phyloP scores from a whole-genome alignment of 768 basidiomycete species.

The Pisolithus microcarpus region DNA sequence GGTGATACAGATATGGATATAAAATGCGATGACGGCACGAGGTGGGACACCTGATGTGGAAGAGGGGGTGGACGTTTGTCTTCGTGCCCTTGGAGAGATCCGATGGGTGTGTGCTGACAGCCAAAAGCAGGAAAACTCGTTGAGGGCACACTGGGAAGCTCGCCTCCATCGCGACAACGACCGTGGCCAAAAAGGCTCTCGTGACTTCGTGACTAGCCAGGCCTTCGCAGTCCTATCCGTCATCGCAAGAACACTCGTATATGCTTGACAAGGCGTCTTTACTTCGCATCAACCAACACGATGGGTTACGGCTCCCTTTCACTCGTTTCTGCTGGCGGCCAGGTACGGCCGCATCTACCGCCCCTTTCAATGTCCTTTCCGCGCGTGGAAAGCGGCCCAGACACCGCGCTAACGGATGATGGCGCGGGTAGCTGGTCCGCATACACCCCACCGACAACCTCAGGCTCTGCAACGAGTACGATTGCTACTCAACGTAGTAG shows the following conservation, averaged over 20 bases:
- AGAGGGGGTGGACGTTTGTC: constrained; percentile 41
- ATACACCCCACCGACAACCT: constrained; percentile 58
- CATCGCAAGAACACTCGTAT: constrained; percentile 21
- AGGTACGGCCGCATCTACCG: constrained; percentile 42
- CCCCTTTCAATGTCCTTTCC: constrained; percentile 34
- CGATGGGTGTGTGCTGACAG: constrained; percentile 75
- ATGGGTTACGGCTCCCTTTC: constrained; percentile 19
- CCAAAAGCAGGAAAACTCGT: constrained; percentile 60
- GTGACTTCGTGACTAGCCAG: constrained; percentile 6
- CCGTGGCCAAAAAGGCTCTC: constrained; percentile 18
- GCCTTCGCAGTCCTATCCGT: constrained; percentile 17
- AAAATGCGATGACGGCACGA: constrained; percentile 9
- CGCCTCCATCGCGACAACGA: constrained; percentile 27
- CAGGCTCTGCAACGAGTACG: constrained; percentile 39
- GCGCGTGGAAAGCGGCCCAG: constrained; percentile 48
- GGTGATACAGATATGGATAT: constrained; percentile 38
- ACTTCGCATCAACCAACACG: constrained; percentile 4
- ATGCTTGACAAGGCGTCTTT: constrained; percentile 16
- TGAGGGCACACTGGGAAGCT: constrained; percentile 43
- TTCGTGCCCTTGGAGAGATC: constrained; percentile 74
- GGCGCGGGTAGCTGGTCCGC: constrained; percentile 49
- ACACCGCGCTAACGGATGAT: constrained; percentile 44
- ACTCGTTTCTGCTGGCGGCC: constrained; percentile 27
- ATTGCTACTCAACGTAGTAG: constrained; percentile 37
- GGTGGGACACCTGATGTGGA: constrained; percentile 26